Evolutionary conservation across 495 filamentous ascomycete species (phyloP).

Genomic region (Hypomontagnella monticulosa): DNA sequence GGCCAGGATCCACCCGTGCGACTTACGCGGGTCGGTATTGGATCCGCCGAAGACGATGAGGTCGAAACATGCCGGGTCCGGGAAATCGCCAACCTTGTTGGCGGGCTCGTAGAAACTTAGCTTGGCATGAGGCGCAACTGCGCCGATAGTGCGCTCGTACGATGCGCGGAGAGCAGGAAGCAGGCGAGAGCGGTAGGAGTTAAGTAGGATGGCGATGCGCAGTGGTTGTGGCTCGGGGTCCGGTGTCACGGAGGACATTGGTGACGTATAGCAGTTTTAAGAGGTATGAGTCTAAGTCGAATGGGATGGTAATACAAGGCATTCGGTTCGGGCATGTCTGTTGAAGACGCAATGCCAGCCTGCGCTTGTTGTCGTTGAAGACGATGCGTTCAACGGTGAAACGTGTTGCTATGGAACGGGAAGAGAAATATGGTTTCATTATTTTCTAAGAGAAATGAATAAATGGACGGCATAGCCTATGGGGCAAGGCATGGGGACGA

Average conservation of each 20-base stretch:
- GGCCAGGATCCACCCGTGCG: constrained; percentile 55
- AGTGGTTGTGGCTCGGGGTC: constrained; percentile 22
- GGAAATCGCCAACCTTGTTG: constrained; percentile 48
- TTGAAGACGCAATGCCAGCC: constrained; percentile 35
- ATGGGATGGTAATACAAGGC: constrained; percentile 5
- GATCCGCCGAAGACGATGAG: constrained; percentile 59
- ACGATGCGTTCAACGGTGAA: constrained; percentile 7
- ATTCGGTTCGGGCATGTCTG: constrained; percentile 34
- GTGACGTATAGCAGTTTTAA: too few relatives aligned
- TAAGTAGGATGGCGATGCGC: constrained; percentile 58
- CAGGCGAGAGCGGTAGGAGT: constrained; percentile 54
- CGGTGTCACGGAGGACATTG: constrained; percentile 19
- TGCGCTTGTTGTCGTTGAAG: constrained; percentile 35
- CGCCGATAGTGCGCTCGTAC: constrained; percentile 51
- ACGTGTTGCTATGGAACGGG: background rate
- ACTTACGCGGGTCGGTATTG: constrained; percentile 57
- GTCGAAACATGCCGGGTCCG: constrained; percentile 56
- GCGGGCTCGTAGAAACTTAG: constrained; percentile 56
- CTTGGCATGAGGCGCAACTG: constrained; percentile 40
- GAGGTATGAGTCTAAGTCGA: constrained; percentile 1
- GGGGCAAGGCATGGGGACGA: too few relatives aligned
- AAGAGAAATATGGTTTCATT: background rate
- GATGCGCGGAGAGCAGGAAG: constrained; percentile 52
- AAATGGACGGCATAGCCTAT: background rate
- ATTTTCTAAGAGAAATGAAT: background rate